Percentiles rank a stretch among this genome's conserved stretches.
phyloP scores from a whole-genome alignment of 176 grass and related monocot genomes.

The Phragmites australis region DNA sequence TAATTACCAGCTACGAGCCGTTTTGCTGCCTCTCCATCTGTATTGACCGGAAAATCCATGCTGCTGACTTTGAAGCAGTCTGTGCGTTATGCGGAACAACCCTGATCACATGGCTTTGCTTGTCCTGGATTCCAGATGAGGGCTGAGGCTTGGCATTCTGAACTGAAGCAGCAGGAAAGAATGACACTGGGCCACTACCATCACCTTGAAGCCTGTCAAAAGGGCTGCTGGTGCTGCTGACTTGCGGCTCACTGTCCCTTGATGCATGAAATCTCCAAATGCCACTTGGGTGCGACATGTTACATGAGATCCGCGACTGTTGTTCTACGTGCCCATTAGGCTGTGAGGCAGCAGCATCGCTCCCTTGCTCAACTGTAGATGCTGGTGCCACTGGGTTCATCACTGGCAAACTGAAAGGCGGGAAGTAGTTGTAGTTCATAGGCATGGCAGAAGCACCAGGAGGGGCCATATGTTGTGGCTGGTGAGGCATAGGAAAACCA shows the following conservation, averaged over 20 bases:
- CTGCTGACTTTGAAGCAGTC: conserved; percentile 72
- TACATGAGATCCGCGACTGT: conserved; percentile 52
- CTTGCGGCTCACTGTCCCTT: conserved; percentile 76
- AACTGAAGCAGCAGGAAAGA: conserved; percentile 41
- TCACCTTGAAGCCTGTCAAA: conserved; percentile 46
- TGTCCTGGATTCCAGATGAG: conserved; percentile 48
- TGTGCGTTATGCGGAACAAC: conserved; percentile 80
- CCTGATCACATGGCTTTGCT: conserved; percentile 55
- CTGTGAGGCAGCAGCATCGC: conserved; percentile 40
- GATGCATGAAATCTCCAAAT: conserved; percentile 65
- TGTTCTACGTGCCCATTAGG: conserved; percentile 46
- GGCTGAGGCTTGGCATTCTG: conserved; percentile 37
- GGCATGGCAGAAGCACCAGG: conserved; percentile 47
- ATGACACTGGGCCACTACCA: conserved; percentile 30
- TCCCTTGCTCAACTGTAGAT: conserved; percentile 63
- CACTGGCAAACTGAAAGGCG: conserved; percentile 64
- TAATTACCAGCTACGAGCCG: conserved; percentile 22
- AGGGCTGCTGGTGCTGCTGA: conserved; percentile 78
- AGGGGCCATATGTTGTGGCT: conserved; percentile 59
- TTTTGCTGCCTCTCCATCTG: conserved; percentile 74
- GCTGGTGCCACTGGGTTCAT: conserved; percentile 52
- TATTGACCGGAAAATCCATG: conserved; percentile 81
- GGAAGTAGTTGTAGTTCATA: conserved; percentile 80
- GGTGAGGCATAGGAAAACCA: conserved; percentile 59
- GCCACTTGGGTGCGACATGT: conserved; percentile 52